Evolutionary conservation across 345 rosid genomes (phyloP).

Genomic region (Corchorus olitorius): DNA sequence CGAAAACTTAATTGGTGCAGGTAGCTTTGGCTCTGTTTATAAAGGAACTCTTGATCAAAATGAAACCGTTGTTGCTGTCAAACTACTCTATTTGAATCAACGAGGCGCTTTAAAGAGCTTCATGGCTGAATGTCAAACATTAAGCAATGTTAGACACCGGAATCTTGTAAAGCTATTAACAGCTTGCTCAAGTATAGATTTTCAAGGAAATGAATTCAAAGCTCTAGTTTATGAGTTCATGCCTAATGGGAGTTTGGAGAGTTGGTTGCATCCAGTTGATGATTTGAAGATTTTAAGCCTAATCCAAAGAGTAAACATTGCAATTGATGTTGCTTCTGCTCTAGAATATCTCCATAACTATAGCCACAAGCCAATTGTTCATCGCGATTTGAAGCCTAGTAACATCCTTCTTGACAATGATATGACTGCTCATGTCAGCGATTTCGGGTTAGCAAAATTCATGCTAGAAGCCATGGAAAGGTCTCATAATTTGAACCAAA

Average conservation of each 20-base stretch:
- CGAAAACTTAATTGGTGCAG: constrained; percentile 14
- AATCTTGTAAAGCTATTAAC: constrained; percentile 22
- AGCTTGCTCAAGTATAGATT: constrained; percentile 21
- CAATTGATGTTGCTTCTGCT: constrained; percentile 25
- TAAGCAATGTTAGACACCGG: constrained; percentile 19
- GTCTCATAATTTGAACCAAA: neutral
- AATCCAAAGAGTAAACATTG: neutral
- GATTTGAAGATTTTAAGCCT: neutral
- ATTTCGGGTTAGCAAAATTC: constrained; percentile 12
- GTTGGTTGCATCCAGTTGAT: constrained; percentile 15
- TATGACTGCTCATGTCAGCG: constrained; percentile 15
- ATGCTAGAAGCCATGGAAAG: neutral
- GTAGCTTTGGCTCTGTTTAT: constrained; percentile 30
- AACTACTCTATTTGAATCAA: constrained; percentile 20
- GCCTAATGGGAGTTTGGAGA: constrained; percentile 24
- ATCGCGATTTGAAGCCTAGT: constrained; percentile 33
- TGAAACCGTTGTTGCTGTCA: constrained; percentile 12
- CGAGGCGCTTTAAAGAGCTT: constrained; percentile 29
- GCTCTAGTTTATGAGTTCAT: constrained; percentile 23
- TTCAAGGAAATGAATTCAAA: constrained; percentile 25
- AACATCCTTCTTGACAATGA: constrained; percentile 14
- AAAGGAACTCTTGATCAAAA: constrained; percentile 22
- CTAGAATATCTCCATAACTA: constrained; percentile 28
- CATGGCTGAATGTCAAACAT: constrained; percentile 19
- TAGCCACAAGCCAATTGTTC: constrained; percentile 16